phyloP scores from a whole-genome alignment of 83 land plant genomes.

The Diphasiastrum complanatum region DNA sequence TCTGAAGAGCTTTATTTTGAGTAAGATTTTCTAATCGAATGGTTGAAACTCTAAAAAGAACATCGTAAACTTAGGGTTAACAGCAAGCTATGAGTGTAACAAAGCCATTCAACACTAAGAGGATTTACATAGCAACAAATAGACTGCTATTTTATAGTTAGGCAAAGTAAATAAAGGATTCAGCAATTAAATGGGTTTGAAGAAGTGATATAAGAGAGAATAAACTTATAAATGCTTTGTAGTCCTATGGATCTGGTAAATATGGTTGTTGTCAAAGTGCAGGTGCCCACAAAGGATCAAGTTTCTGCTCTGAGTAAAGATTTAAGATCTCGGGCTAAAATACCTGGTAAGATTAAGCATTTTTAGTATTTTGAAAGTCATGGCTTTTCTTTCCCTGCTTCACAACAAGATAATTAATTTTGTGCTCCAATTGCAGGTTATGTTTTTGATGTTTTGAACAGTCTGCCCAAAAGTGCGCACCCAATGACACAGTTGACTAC shows the following conservation, averaged over 20 bases:
- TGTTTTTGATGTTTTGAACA: slow-evolving; percentile 81
- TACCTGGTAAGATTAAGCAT: slow-evolving; percentile 56
- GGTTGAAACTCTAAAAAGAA: too few species aligned
- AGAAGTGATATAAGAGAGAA: too few species aligned
- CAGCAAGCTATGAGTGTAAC: too few species aligned
- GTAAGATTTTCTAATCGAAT: too few species aligned
- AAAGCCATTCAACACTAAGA: too few species aligned
- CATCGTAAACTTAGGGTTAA: too few species aligned
- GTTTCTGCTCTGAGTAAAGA: slow-evolving; percentile 69
- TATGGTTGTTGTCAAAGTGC: slow-evolving; percentile 4
- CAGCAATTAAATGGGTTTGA: too few species aligned
- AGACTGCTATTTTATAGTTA: too few species aligned
- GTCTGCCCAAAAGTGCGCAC: slow-evolving; percentile 74
- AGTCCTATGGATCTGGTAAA: not conserved
- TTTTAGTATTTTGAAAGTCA: slow-evolving; percentile 5
- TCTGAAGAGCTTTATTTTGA: too few species aligned
- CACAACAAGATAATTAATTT: not conserved
- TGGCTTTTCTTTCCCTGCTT: slow-evolving; percentile 1
- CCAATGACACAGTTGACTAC: slow-evolving; percentile 97
- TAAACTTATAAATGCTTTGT: too few species aligned
- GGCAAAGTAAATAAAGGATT: too few species aligned
- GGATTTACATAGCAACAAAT: too few species aligned
- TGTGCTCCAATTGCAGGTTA: slow-evolving; percentile 48
- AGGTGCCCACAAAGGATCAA: slow-evolving; percentile 95
- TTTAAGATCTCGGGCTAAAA: slow-evolving; percentile 54